Conservation (phyloP, 1,284 basidiomycete species). For the Moniliella sp. region DNA sequence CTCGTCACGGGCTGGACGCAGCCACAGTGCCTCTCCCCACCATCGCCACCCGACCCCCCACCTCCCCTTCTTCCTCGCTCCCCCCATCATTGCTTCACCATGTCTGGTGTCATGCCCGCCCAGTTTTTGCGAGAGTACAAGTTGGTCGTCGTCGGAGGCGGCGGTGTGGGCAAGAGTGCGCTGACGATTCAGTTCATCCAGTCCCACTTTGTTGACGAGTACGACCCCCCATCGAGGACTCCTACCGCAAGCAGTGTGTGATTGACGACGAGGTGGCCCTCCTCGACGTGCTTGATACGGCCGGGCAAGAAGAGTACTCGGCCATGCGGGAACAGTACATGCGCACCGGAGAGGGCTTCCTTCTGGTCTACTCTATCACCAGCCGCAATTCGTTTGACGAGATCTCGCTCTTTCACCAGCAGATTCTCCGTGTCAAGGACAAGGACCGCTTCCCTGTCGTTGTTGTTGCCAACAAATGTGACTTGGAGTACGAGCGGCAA, state of each 20-base stretch:
- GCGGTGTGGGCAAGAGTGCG: conserved; percentile 88
- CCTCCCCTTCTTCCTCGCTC: too few species aligned
- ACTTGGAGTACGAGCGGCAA: conserved; percentile 89
- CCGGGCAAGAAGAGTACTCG: conserved; percentile 96
- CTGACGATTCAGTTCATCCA: conserved; percentile 87
- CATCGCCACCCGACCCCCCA: too few species aligned
- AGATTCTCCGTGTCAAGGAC: conserved; percentile 66
- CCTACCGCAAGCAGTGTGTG: conserved; percentile 34
- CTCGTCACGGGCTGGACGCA: too few species aligned
- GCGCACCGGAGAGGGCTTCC: conserved; percentile 90
- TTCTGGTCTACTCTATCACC: conserved; percentile 95
- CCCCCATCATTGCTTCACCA: too few species aligned
- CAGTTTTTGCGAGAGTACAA: conserved; percentile 38
- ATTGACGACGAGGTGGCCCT: conserved; percentile 95
- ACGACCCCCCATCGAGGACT: conserved; percentile 76
- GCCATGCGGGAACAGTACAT: conserved; percentile 96
- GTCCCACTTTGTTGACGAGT: conserved; percentile 90
- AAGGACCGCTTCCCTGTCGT: conserved; percentile 92
- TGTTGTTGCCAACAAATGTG: conserved; percentile 95
- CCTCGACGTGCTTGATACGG: conserved; percentile 90
- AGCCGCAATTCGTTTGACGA: conserved; percentile 92
- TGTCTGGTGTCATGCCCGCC: conserved; percentile 35
- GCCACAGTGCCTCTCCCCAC: too few species aligned
- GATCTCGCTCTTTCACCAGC: conserved; percentile 89
- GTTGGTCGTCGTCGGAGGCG: conserved; percentile 77